Conservation (phyloP, 2,329 filamentous ascomycete genomes). For the Onygenales sp. region DNA sequence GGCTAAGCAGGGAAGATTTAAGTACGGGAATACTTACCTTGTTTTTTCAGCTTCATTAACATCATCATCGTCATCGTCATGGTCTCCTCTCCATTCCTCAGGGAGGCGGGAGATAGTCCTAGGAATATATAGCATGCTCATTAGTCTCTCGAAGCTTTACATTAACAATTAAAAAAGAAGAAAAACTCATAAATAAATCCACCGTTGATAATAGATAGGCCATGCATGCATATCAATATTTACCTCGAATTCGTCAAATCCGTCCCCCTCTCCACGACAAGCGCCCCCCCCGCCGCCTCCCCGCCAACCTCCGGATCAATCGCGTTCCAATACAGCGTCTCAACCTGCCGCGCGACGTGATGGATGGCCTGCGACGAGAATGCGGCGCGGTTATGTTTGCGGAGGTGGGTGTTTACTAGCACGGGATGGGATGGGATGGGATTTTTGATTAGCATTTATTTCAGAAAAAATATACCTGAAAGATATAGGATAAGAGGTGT, state of each 20-base stretch:
- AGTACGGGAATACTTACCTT: constrained; percentile 20
- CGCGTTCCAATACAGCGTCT: constrained; percentile 45
- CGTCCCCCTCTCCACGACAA: constrained; percentile 26
- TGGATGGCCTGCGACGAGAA: constrained; percentile 47
- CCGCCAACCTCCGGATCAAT: constrained; percentile 28
- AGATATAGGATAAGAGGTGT: neutral
- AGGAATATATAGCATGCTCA: neutral
- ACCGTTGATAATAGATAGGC: neutral
- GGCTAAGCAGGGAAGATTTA: constrained; percentile 11
- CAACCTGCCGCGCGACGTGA: constrained; percentile 47
- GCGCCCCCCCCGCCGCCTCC: constrained; percentile 15
- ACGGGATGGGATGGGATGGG: neutral
- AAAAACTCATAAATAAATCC: neutral
- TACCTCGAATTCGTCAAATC: constrained; percentile 33
- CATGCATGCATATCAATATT: neutral
- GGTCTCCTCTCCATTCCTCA: constrained; percentile 23
- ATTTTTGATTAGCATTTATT: neutral
- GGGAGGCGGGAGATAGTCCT: constrained; percentile 33
- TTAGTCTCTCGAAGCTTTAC: neutral
- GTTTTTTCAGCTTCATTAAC: constrained; percentile 20
- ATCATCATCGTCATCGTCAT: constrained; percentile 21
- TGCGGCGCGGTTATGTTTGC: constrained; percentile 43
- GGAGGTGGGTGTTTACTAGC: constrained; percentile 42
- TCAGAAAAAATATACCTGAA: neutral
- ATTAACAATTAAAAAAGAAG: too few species aligned